These are phyloP conservation scores for Colletotrichum sansevieriae DNA, from an alignment of 2,329 filamentous ascomycete genomes.

Conservation along the genomic window DNA sequence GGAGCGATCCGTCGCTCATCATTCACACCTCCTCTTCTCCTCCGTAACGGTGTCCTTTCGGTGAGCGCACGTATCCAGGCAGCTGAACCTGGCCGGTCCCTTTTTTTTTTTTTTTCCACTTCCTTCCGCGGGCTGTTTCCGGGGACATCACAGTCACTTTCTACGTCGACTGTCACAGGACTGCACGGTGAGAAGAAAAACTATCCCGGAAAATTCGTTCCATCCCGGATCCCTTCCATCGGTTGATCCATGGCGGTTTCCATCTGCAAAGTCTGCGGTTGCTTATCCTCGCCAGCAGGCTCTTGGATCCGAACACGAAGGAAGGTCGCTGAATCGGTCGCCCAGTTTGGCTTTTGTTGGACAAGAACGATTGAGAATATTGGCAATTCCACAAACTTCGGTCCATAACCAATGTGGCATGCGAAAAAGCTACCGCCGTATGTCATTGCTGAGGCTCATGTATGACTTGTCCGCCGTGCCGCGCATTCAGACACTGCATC, in stretches of 20 bases:
- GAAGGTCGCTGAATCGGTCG: constrained; percentile 12
- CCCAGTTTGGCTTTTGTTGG: constrained; percentile 1
- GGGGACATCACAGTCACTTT: background rate
- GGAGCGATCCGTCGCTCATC: constrained; percentile 36
- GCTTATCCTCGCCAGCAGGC: constrained; percentile 13
- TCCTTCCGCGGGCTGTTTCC: background rate
- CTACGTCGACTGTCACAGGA: constrained; percentile 6
- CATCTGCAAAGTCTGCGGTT: constrained; percentile 16
- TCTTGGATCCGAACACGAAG: constrained; percentile 25
- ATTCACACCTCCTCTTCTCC: constrained; percentile 15
- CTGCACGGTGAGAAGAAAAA: constrained; percentile 13
- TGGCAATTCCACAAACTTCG: constrained; percentile 1
- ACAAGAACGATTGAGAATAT: constrained; percentile 4
- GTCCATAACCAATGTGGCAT: constrained; percentile 20
- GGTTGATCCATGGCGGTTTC: constrained; percentile 12
- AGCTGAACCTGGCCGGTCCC: constrained; percentile 13
- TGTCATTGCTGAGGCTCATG: constrained; percentile 14
- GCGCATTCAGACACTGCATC: constrained; percentile 19
- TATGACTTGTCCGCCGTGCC: constrained; percentile 19
- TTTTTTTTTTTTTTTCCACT: constrained; percentile 1
- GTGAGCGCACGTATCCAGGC: constrained; percentile 12
- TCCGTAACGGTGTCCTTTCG: constrained; percentile 8
- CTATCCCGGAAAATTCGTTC: background rate
- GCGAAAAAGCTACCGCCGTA: background rate
- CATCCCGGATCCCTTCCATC: constrained; percentile 6